Evolutionary conservation across 441 rosid genomes (phyloP), one percentile per base, ranked within the genome.

Genomic region (California macrophylla): DNA sequence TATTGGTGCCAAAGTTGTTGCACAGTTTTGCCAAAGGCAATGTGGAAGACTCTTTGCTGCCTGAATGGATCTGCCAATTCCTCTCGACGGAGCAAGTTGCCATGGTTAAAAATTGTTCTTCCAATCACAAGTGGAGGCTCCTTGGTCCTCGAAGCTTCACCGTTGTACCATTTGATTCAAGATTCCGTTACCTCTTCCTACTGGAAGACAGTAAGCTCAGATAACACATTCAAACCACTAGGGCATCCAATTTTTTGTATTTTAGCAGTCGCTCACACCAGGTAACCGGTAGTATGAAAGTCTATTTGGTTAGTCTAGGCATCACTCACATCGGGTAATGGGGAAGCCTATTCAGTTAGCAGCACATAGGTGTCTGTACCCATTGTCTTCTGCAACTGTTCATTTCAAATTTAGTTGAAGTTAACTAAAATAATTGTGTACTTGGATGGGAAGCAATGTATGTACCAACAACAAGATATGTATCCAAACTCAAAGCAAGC

Each of bases 61-160:
- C 87, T 0, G 87, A 81, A 25, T 86, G 93, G 93, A 82, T 88
- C 66, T 83, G 91, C 66, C 89, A 80, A 76, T 83, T 74, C 72
- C 86, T 88, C 29, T 66, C 74, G 0, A 76, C 77, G 16, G 75
- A 81, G 73, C 89, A 86, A 70, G 89, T 83, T 28, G 74, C 78
- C 69, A 71, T 74, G 77, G 85, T 85, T 15, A 74, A 77, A 77
- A 78, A 79, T 24, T 78, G 84, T 66, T 71, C 80, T 4, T 80
- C 87, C 20, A 77, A 74, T 67, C 81, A 79, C 45, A 84, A 81
- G 69, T 74, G 85, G 84, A 77, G 81, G 76, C 81, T 86, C 66
- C 82, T 79, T 0, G 82, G 84, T 12, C 69, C 80, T 36, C 82
- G 85, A 62, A 79, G 73, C 75, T 86, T 83, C 78, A 80, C 83